phyloP scores from a whole-genome alignment of 352 stramenopile genomes.

The Phytophthora pseudosyringae region DNA sequence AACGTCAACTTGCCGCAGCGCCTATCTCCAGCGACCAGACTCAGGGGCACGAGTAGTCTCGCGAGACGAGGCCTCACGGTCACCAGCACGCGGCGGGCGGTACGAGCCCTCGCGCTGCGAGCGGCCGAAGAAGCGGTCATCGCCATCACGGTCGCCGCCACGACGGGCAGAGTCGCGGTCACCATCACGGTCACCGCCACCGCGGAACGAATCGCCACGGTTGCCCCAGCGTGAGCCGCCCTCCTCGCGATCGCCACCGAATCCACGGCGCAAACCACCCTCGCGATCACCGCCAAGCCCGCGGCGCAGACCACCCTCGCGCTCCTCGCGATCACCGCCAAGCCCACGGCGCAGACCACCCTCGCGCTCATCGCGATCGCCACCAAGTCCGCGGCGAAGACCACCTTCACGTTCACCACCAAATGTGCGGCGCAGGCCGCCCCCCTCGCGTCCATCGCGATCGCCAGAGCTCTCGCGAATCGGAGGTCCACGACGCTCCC shows the following conservation, averaged over 20 bases:
- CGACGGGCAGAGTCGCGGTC: conserved; percentile 23
- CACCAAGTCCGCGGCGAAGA: conserved; percentile 42
- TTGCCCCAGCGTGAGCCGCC: conserved; percentile 17
- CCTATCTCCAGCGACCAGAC: conserved; percentile 74
- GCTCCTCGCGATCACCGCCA: conserved; percentile 49
- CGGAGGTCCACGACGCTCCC: conserved; percentile 62
- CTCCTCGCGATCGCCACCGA: conserved; percentile 39
- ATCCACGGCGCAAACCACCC: conserved; percentile 24
- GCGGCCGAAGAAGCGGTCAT: conserved; percentile 60
- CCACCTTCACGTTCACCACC: conserved; percentile 42
- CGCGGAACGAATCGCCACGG: conserved; percentile 20
- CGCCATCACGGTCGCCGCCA: conserved; percentile 38
- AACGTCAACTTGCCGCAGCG: conserved; percentile 2
- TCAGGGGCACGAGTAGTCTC: conserved; percentile 56
- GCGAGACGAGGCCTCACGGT: conserved; percentile 42
- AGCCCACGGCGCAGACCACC: conserved; percentile 15
- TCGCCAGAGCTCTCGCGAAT: conserved; percentile 42
- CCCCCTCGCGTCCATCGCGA: conserved; percentile 36
- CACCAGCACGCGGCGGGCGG: conserved; percentile 49
- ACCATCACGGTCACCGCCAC: conserved; percentile 33
- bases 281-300: conserved; percentile 43
- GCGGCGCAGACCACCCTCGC: conserved; percentile 29
- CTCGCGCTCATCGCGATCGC: conserved; percentile 48
- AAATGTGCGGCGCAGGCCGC: conserved; percentile 31
- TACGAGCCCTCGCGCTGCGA: conserved; percentile 59